phyloP scores from a whole-genome alignment of 2,329 filamentous ascomycete genomes.

The Botrytis hyacinthi region DNA sequence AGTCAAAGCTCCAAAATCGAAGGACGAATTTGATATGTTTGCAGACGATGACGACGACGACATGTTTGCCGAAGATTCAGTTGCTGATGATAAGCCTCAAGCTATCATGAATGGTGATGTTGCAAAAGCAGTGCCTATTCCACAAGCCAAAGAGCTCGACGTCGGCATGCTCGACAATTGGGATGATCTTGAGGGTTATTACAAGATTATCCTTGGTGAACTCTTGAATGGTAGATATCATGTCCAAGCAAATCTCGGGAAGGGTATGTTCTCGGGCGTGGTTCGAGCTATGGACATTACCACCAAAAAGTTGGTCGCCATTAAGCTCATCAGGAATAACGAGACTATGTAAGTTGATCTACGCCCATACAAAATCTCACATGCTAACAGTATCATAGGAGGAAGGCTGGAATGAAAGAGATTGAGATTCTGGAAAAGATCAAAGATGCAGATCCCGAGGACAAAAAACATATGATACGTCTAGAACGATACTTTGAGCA shows the following conservation, averaged over 20 bases:
- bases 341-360: conserved; percentile 65
- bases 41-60: conserved; percentile 71
- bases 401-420: conserved; percentile 90
- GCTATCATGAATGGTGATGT: conserved; percentile 44
- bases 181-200: conserved; percentile 94
- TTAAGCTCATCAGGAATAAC: conserved; percentile 98
- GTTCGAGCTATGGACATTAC: conserved; percentile 79
- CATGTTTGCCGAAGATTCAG: conserved; percentile 58
- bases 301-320: conserved; percentile 75
- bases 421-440: conserved; percentile 90
- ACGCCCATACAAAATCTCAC: neutral
- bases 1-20: conserved; percentile 44
- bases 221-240: conserved; percentile 86
- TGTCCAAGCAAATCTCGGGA: conserved; percentile 81
- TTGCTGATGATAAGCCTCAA: conserved; percentile 40
- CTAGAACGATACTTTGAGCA: conserved; percentile 88
- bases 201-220: conserved; percentile 91
- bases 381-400: conserved; percentile 42
- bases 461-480: conserved; percentile 87
- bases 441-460: conserved; percentile 78
- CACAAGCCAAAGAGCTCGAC: conserved; percentile 55
- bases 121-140: conserved; percentile 46
- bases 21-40: conserved; percentile 83
- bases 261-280: conserved; percentile 97
- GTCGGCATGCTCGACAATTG: conserved; percentile 84